A percentile compares a stretch with the other conserved stretches of the same genome.
Evolutionary conservation across 2,329 filamentous ascomycete species (phyloP).

Genomic region (Microcyclospora tardicrescens): DNA sequence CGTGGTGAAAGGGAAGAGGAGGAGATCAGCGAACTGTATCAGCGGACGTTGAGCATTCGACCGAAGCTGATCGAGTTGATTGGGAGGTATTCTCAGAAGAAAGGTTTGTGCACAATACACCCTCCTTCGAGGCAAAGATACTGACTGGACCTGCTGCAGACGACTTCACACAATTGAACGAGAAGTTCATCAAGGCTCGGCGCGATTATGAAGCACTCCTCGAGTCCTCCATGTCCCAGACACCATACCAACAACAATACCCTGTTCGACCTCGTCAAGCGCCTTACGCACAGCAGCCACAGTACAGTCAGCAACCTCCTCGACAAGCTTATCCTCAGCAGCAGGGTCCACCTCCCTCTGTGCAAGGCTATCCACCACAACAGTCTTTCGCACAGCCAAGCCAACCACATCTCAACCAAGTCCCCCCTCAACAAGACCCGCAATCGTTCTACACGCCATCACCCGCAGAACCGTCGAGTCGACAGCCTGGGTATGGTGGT

Average conservation of each 20-base stretch:
- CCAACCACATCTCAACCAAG: conserved; percentile 14
- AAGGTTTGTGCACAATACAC: conserved; percentile 46
- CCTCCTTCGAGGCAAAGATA: neutral
- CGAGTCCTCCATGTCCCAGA: conserved; percentile 90
- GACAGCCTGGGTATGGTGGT: conserved; percentile 16
- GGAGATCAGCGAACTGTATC: conserved; percentile 82
- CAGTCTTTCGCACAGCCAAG: conserved; percentile 16
- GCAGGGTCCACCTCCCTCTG: conserved; percentile 11
- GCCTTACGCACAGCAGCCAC: conserved; percentile 4
- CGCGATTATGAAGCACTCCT: conserved; percentile 93
- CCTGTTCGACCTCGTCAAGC: conserved; percentile 14
- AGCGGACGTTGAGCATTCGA: conserved; percentile 84
- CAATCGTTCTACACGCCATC: conserved; percentile 27
- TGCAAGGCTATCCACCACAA: conserved; percentile 20
- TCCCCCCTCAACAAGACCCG: conserved; percentile 21
- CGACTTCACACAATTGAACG: conserved; percentile 95
- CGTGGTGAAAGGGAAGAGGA: conserved; percentile 65
- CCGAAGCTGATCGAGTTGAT: conserved; percentile 97
- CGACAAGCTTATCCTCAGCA: conserved; percentile 18
- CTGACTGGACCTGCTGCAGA: conserved; percentile 41
- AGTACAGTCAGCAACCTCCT: conserved; percentile 9
- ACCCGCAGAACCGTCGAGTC: conserved; percentile 15
- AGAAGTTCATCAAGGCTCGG: conserved; percentile 98
- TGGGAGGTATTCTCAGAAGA: conserved; percentile 98
- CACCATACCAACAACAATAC: conserved; percentile 34